Percentiles rank a stretch among this genome's conserved stretches.
phyloP scores from a whole-genome alignment of 1,284 basidiomycete species.

The Pyrrhoderma lamaoense region DNA sequence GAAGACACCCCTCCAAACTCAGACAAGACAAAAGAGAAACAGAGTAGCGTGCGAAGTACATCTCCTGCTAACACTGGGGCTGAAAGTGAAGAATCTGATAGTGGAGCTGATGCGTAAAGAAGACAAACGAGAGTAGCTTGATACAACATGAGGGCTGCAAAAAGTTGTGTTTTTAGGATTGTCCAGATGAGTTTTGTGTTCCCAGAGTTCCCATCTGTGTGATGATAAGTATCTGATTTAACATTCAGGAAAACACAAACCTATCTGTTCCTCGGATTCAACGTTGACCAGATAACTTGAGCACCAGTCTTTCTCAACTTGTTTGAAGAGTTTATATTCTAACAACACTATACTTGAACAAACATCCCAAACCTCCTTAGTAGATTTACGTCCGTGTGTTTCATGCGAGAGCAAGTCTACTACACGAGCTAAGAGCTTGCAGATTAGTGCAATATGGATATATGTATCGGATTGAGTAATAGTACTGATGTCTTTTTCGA shows the following conservation, averaged over 20 bases:
- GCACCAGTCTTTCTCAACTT: slow-evolving; percentile 49
- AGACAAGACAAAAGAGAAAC: slow-evolving; percentile 63
- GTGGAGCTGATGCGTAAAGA: slow-evolving; percentile 29
- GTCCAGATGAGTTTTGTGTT: slow-evolving; percentile 48
- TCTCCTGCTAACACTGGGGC: too few relatives aligned
- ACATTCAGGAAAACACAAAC: too few relatives aligned
- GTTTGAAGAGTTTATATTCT: slow-evolving; percentile 29
- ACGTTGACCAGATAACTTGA: slow-evolving; percentile 35
- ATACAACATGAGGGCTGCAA: slow-evolving; percentile 59
- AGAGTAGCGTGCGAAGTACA: slow-evolving; percentile 46
- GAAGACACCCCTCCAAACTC: slow-evolving; percentile 62
- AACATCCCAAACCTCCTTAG: slow-evolving; percentile 5
- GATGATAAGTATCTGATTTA: too few relatives aligned
- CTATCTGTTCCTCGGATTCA: slow-evolving; percentile 26
- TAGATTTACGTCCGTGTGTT: slow-evolving; percentile 19
- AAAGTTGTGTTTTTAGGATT: slow-evolving; percentile 61
- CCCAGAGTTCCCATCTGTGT: slow-evolving; percentile 35
- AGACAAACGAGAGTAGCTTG: slow-evolving; percentile 51
- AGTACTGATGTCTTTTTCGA: slow-evolving; percentile 1
- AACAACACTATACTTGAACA: slow-evolving; percentile 22
- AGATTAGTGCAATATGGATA: slow-evolving; percentile 2
- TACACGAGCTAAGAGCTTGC: slow-evolving; percentile 25
- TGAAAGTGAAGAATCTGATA: too few relatives aligned
- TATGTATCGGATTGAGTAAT: slow-evolving; percentile 9
- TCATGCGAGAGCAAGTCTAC: slow-evolving; percentile 39